These are phyloP conservation scores for Thalassia testudinum DNA, from an alignment of 116 monocot species.

Conservation along the genomic window DNA sequence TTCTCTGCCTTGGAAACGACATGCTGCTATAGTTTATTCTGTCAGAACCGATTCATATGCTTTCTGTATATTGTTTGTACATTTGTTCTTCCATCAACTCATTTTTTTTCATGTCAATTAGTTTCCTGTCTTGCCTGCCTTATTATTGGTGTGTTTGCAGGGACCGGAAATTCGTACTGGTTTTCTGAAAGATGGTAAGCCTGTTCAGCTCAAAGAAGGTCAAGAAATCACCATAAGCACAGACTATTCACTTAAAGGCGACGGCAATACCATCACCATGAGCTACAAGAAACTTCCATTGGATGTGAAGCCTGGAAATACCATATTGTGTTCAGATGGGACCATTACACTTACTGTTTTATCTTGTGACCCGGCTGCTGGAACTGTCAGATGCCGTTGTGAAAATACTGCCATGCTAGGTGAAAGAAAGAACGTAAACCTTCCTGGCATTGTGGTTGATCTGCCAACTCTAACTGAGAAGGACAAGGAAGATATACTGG, in stretches of 20 bases:
- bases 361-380: constrained; percentile 24
- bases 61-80: too few relatives aligned
- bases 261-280: constrained; percentile 32
- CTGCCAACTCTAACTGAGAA: constrained; percentile 47
- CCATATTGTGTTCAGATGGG: constrained; percentile 37
- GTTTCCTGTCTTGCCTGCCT: too few relatives aligned
- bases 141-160: too few relatives aligned
- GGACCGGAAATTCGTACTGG: constrained; percentile 53
- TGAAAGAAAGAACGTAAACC: constrained; percentile 54
- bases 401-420: constrained; percentile 33
- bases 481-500: constrained; percentile 42
- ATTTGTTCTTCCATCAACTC: too few relatives aligned
- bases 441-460: constrained; percentile 43
- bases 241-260: constrained; percentile 38
- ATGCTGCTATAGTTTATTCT: too few relatives aligned
- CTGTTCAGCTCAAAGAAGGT: constrained; percentile 30
- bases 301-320: constrained; percentile 30
- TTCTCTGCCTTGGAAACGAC: too few relatives aligned
- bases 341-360: constrained; percentile 35
- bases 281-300: constrained; percentile 40
- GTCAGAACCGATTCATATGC: too few relatives aligned
- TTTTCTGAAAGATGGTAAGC: constrained; percentile 44
- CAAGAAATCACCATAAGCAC: constrained; percentile 40
- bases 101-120: too few relatives aligned
- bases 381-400: constrained; percentile 28